phyloP scores from a whole-genome alignment of 148 eudicot species.

The Chenopodium album region DNA sequence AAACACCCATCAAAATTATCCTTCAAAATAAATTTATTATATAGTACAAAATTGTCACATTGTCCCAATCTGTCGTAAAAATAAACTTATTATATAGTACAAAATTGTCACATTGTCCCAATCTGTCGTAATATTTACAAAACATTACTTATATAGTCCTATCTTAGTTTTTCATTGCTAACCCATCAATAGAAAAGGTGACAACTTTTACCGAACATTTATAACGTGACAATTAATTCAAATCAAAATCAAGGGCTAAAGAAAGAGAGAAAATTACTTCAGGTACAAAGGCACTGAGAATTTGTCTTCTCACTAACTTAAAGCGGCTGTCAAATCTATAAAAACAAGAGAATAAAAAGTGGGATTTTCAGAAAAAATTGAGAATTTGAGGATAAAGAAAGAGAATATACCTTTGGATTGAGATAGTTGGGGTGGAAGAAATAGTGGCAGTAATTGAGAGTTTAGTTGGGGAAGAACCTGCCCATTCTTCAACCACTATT shows the following conservation, averaged over 20 bases:
- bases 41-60: not conserved
- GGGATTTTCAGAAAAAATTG: not conserved
- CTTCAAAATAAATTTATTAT: not conserved
- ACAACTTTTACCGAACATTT: not conserved
- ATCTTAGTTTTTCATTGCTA: not conserved
- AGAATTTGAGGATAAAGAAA: not conserved
- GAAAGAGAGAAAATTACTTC: slow-evolving; percentile 40
- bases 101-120: not conserved
- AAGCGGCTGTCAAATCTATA: slow-evolving; percentile 50
- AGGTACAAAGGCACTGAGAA: slow-evolving; percentile 84
- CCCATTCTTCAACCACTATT: slow-evolving; percentile 70
- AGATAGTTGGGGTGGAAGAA: slow-evolving; percentile 36
- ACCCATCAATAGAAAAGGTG: not conserved
- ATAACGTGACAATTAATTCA: no score
- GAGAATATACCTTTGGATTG: slow-evolving; percentile 31
- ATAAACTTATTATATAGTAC: not conserved
- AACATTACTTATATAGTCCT: no score
- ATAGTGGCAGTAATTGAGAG: slow-evolving; percentile 64
- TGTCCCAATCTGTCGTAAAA: not conserved
- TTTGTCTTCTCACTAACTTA: slow-evolving; percentile 40
- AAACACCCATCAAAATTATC: slow-evolving; percentile 15
- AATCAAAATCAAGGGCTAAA: not conserved
- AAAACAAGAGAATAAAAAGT: not conserved
- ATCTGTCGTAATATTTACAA: no score
- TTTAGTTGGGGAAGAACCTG: slow-evolving; percentile 50